Percentiles rank a stretch among this genome's conserved stretches.
phyloP scores from a whole-genome alignment of 2,329 filamentous ascomycete genomes.

The Orbilia oligospora region DNA sequence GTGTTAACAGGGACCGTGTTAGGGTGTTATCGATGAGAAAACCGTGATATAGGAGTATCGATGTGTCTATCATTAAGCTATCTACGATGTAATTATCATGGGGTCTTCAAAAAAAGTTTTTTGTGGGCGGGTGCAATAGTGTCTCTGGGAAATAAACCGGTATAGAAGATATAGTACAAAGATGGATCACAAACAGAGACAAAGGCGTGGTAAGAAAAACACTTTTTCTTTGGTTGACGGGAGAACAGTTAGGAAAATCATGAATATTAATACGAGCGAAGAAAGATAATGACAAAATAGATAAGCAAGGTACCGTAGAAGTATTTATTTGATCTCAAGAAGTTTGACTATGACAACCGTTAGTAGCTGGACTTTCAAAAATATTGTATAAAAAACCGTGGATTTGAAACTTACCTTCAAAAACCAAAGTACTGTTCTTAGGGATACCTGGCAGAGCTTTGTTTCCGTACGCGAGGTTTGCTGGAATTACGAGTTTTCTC shows the following conservation, averaged over 20 bases:
- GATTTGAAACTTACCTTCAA: slow-evolving; percentile 73
- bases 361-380: not conserved
- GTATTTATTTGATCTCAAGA: slow-evolving; percentile 81
- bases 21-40: too few relatives aligned
- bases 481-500: slow-evolving; percentile 90
- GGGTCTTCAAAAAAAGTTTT: not conserved
- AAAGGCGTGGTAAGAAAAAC: not conserved
- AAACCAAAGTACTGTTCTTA: slow-evolving; percentile 88
- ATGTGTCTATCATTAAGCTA: not conserved
- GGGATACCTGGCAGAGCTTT: slow-evolving; percentile 87
- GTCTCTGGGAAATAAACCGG: not conserved
- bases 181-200: slow-evolving; percentile 18
- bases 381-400: not conserved
- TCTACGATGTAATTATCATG: not conserved
- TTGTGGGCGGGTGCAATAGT: not conserved
- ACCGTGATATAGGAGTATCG: not conserved
- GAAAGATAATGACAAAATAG: not conserved
- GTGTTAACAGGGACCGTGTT: too few relatives aligned
- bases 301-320: not conserved
- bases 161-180: slow-evolving; percentile 35
- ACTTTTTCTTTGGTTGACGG: slow-evolving; percentile 25
- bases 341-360: slow-evolving; percentile 75
- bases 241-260: slow-evolving; percentile 14
- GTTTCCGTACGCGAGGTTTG: slow-evolving; percentile 89
- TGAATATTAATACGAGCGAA: not conserved